phyloP scores from a whole-genome alignment of 2,329 filamentous ascomycete species.

The Seiridium cupressi region DNA sequence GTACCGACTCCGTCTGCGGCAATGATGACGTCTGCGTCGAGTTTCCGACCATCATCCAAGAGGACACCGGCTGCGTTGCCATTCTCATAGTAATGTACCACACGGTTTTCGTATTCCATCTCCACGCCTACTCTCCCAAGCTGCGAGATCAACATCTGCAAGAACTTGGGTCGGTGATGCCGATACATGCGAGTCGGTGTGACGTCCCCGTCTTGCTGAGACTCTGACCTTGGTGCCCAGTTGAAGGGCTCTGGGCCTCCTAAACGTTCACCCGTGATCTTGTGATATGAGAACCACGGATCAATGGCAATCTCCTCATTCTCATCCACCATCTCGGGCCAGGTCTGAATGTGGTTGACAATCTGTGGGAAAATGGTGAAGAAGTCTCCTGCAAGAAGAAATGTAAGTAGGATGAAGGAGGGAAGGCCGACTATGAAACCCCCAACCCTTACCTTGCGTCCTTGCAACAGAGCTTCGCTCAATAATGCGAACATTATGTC shows the following conservation, averaged over 20 bases:
- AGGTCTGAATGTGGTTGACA: conserved; percentile 14
- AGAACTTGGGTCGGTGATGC: conserved; percentile 18
- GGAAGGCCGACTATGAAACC: no score
- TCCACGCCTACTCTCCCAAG: conserved; percentile 14
- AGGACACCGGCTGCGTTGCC: neutral
- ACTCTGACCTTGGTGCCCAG: neutral
- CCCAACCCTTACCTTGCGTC: neutral
- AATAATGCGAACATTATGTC: neutral
- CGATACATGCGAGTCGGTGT: conserved; percentile 7
- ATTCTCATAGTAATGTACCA: conserved; percentile 13
- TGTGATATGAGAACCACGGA: conserved; percentile 17
- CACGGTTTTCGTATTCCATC: conserved; percentile 16
- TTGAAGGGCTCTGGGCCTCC: conserved; percentile 12
- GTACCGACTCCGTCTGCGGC: conserved; percentile 8
- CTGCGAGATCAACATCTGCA: conserved; percentile 16
- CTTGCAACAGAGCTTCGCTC: neutral
- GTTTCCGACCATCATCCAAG: neutral
- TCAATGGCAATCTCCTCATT: conserved; percentile 9
- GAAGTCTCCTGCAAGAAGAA: conserved; percentile 9
- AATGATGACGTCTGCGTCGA: neutral
- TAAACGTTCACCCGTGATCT: conserved; percentile 17
- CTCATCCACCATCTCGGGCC: conserved; percentile 14
- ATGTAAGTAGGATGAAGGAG: no score
- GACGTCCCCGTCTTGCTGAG: neutral
- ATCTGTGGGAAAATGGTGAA: conserved; percentile 16